Evolutionary conservation across 1,139 yeast genomes (phyloP).

Genomic region (Suhomyces bribrorum): DNA sequence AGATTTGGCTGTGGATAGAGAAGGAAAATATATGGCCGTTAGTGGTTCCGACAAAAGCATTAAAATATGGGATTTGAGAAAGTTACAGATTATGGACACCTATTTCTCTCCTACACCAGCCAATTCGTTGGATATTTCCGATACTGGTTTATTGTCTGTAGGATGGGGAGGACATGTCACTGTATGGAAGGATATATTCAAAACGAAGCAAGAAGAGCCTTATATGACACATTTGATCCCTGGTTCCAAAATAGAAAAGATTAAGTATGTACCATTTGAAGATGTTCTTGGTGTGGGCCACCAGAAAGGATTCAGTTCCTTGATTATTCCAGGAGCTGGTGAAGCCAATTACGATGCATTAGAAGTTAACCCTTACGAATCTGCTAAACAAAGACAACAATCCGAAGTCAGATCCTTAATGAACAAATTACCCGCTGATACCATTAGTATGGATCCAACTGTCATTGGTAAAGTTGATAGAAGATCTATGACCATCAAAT

Average conservation of each 20-base stretch:
- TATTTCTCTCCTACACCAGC: slow-evolving; percentile 88
- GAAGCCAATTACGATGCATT: slow-evolving; percentile 96
- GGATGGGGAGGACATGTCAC: slow-evolving; percentile 97
- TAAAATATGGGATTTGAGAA: slow-evolving; percentile 93
- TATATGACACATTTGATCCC: slow-evolving; percentile 90
- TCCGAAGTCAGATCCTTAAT: slow-evolving; percentile 82
- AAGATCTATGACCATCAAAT: slow-evolving; percentile 61
- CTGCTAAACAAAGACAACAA: slow-evolving; percentile 92
- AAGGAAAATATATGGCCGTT: slow-evolving; percentile 92
- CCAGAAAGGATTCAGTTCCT: slow-evolving; percentile 69
- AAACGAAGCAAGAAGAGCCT: slow-evolving; percentile 66
- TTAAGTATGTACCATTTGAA: slow-evolving; percentile 88
- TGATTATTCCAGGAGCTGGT: slow-evolving; percentile 95
- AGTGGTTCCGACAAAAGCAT: slow-evolving; percentile 84
- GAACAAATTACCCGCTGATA: slow-evolving; percentile 89
- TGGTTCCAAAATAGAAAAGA: slow-evolving; percentile 67
- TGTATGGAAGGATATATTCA: slow-evolving; percentile 77
- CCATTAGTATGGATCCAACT: slow-evolving; percentile 88
- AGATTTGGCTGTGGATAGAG: slow-evolving; percentile 84
- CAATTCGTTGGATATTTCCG: slow-evolving; percentile 75
- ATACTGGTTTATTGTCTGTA: slow-evolving; percentile 80
- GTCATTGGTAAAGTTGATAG: slow-evolving; percentile 83
- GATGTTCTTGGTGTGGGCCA: slow-evolving; percentile 93
- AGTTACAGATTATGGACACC: slow-evolving; percentile 71
- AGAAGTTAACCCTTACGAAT: slow-evolving; percentile 90